Evolutionary conservation across 345 rosid species (phyloP).

Genomic region (Lepidium africanum): DNA sequence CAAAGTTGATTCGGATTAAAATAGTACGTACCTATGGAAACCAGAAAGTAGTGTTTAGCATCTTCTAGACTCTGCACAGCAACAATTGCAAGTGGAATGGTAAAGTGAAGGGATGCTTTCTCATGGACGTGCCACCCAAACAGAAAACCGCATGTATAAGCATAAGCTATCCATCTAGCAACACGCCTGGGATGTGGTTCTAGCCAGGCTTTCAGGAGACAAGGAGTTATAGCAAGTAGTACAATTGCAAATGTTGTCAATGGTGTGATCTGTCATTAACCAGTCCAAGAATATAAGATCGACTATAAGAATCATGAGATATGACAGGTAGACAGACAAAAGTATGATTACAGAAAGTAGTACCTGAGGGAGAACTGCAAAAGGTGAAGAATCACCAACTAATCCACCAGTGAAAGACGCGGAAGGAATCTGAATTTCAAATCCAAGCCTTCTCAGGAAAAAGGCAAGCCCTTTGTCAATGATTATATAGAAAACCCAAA

Average conservation of each 20-base stretch:
- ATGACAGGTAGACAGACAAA: not conserved
- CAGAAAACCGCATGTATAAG: constrained; percentile 79
- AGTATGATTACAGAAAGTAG: not conserved
- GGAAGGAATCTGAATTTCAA: constrained; percentile 40
- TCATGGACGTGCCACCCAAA: constrained; percentile 99
- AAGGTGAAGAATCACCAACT: constrained; percentile 75
- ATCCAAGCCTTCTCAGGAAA: constrained; percentile 49
- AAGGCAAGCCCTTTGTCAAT: constrained; percentile 67
- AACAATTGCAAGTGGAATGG: constrained; percentile 67
- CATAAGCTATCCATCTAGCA: constrained; percentile 76
- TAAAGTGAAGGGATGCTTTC: constrained; percentile 90
- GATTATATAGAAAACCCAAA: constrained; percentile 87
- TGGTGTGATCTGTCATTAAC: constrained; percentile 58
- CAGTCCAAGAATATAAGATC: not conserved
- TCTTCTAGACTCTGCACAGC: constrained; percentile 72
- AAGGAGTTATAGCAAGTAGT: constrained; percentile 64
- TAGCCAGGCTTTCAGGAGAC: constrained; percentile 71
- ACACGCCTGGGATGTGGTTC: constrained; percentile 45
- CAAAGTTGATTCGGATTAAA: not conserved
- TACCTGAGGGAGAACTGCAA: constrained; percentile 77
- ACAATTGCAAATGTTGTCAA: constrained; percentile 58
- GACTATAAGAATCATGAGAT: not conserved
- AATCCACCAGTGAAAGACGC: constrained; percentile 91
- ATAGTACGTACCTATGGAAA: constrained; percentile 56
- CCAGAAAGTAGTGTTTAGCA: constrained; percentile 74